A percentile compares a stretch with the other conserved stretches of the same genome.
Conservation (phyloP, 805 yeast genomes). For the Wickerhamomyces mucosus region DNA sequence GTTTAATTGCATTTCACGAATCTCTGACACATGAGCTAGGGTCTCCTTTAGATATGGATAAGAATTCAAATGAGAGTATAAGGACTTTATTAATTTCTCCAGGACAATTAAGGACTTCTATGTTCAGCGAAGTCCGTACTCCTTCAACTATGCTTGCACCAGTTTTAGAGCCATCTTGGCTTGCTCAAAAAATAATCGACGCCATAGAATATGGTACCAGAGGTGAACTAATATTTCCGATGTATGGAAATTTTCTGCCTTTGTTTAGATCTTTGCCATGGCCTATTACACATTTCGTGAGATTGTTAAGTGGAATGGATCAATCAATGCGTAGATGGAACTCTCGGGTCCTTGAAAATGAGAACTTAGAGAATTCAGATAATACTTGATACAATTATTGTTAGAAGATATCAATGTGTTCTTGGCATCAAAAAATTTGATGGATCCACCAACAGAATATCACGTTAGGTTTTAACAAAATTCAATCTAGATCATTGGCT, state of each 20-base stretch:
- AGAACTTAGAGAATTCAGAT: no score
- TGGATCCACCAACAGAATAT: no score
- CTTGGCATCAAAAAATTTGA: no score
- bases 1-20: conserved; percentile 76
- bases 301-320: conserved; percentile 38
- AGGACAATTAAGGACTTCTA: conserved; percentile 69
- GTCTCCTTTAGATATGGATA: conserved; percentile 26
- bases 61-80: conserved; percentile 36
- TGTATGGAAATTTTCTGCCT: conserved; percentile 71
- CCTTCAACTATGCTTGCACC: conserved; percentile 79
- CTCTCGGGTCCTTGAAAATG: not conserved
- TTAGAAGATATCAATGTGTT: no score
- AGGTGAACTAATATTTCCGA: conserved; percentile 65
- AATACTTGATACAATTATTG: no score
- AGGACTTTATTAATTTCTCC: conserved; percentile 75
- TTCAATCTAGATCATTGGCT: no score
- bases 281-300: conserved; percentile 39
- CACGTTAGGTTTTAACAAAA: no score
- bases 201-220: conserved; percentile 52
- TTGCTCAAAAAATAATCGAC: conserved; percentile 49
- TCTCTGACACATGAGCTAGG: conserved; percentile 65
- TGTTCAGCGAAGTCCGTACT: conserved; percentile 68
- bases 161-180: conserved; percentile 55
- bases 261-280: conserved; percentile 62
- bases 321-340: conserved; percentile 24